Base-by-base conservation (phyloP, 2,329 filamentous ascomycete species). In the Gnomoniopsis sp. region DNA sequence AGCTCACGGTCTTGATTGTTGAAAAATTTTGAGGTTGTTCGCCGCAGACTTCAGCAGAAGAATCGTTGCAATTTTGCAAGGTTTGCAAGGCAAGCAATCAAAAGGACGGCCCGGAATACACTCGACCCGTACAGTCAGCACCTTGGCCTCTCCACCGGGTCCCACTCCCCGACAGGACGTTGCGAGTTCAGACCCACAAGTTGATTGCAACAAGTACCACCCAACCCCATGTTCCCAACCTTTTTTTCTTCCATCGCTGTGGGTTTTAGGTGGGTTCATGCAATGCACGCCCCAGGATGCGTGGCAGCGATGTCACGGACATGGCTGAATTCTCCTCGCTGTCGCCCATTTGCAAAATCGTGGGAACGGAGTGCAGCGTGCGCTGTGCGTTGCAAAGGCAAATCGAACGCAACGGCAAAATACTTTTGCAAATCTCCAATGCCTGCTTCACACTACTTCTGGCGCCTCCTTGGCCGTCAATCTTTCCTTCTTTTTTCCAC, bases 231-330 rank as follows among this genome's bases (percentile, higher is more conserved):
- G 36, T n/a, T 4, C 36, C 36, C 14, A 41, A 14, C 36, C 36
- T 15, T n/a, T n/a, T n/a, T 14, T 19, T 44, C 44, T 14, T 14
- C 19, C 44, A 22, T 21, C 21, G 19, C 17, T 47, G 44, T n/a
- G 36, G 36, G 36, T n/a, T 11, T n/a, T 14, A 14, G 44, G 44
- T 47, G 44, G 41, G 44, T 47, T 47, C 44, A 47, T 47, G 44
- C 44, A 47, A 47, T 47, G 44, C 44, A 23, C 44, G 3, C 8
- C 49, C 47, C 14, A n/a, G 53, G 53, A 19, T 49, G 47, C 53
- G 53, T 56, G 46, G 53, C 53, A 56, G 47, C 53, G 53, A 47
- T 56, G 53, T 49, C 53, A 50, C 53, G 53, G 53, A 56, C 53
- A 47, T 56, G 53, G 46, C 46, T 55, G 53, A 33, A 34, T 15